Base-by-base conservation (phyloP, 2,329 filamentous ascomycete genomes). In the Aspergillus piperis region DNA sequence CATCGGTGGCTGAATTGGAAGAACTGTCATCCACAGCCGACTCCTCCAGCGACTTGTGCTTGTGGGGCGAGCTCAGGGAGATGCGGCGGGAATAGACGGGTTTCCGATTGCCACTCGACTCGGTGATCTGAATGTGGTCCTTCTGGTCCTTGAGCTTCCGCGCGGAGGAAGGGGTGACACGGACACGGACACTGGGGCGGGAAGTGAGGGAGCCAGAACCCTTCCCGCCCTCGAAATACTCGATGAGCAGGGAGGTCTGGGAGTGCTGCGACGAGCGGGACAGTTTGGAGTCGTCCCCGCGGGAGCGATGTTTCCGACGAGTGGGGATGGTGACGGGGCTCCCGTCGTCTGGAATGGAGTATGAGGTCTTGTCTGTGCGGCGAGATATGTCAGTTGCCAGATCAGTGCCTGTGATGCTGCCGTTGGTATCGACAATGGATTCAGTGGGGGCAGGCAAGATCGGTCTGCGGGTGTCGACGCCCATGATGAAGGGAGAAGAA, bases 321-420 rank as follows among this genome's bases (percentile, higher is more conserved):
- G 94, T 96, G 73, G 89, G 88, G 75, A 99, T 96, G 62, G 92
- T 98, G 71, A 99, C 88, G 44, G 93, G 92, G 56, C 90, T 94
- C 59, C 80, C 80, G 78, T 82, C 80, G 72, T 81, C 80, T 25
- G 80, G 80, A 57, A 82, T 78, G 27, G 79, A 81, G 67, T 81
- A 81, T 54, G 79, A 81, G 55, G 80, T 80, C 64, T 78, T 79
- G 70, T 82, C 80, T 68, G 78, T 82, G 57, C 78, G 75, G 67
- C 78, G 77, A 69, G 80, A 82, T 65, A 82, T 63, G 72, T 82
- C 80, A 65, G 80, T 82, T 63, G 78, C 80, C 69, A 81, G 68
- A 72, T 81, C 80, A 66, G 78, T 81, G 61, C 72, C 76, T 61
- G 75, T 78, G 56, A 70, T 68, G 68, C 78, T 80, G 59, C 73